Base-by-base conservation (phyloP, 345 rosid genomes). In the Eucalyptus marginata region DNA sequence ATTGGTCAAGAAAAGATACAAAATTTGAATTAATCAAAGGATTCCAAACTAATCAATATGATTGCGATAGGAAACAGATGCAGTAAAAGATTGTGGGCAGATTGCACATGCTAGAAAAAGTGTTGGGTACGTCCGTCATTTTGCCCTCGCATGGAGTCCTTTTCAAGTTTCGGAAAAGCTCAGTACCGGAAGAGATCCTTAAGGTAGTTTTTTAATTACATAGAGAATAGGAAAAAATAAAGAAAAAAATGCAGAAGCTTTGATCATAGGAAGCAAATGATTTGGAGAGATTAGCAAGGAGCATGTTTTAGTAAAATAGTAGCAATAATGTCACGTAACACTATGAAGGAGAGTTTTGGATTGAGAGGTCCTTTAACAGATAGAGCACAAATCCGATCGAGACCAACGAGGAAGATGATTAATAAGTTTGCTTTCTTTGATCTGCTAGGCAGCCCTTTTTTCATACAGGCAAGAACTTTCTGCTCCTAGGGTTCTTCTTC, bases 41-140 rank as follows among this genome's bases (percentile, higher is more conserved):
- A 52, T 52, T 52, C 24, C 24, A 52, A 52, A 52, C 22, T 52
- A 52, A 52, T 0, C 1, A 1, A 18, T 52, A 52, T 3, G 56
- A 52, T 3, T 3, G 56, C 56, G 0, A 18, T 18, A 0, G 0
- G 56, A 52, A 52, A 52, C 0, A 3, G 56, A 52, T 0, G 0
- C 3, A 18, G 24, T 52, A 52, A 51, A 51, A 0, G 54, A 51
- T 51, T 51, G 54, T 51, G 20, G 2, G 54, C 20, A 50, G 0
- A 51, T 0, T 56, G 59, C 0, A 56, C 27, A 52, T 0, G 59
- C 59, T 2, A 8, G 58, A 4, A 3, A 54, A 20, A 0, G 25
- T 54, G 59, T 54, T 8, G 25, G 10, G 5, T 22, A 22, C 1
- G 4, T 54, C 1, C 12, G 12, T 54, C 59, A 20, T 0, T 22